Base-by-base conservation (phyloP, 441 rosid species). In the Mallotus repandus region DNA sequence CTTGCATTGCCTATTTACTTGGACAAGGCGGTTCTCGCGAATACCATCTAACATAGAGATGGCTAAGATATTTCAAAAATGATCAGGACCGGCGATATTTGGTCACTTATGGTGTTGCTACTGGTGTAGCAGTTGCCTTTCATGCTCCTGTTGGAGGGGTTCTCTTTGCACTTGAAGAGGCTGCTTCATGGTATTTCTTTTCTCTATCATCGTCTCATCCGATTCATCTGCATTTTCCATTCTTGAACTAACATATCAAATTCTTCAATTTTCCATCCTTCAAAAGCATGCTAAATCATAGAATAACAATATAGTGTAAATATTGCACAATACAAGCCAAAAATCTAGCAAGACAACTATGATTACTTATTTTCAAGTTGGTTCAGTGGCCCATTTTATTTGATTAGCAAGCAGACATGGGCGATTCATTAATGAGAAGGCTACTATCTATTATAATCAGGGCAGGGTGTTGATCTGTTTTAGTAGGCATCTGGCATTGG, bases 111-210 rank as follows among this genome's bases (percentile, higher is more conserved):
- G 99, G 99, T 56, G 92, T 96, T 69, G 99, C 99, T 73, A 97
- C 99, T 76, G 98, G 99, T 77, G 97, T 96, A 7, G 99, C 99
- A n/a, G 97, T 97, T 78, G 98, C 99, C 12, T 96, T 93, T 68
- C 96, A 97, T 46, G 98, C 98, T 67, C 99, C 99, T 11, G 99
- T 93, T 68, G 99, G 99, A 2, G 99, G 99, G 21, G 97, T 96
- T 15, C 93, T 96, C 64, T 96, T 96, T 55, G 97, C 99, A 50
- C 99, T 96, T 52, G 97, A 96, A 83, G 99, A 96, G 83, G 97
- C 89, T 74, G 94, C 97, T 77, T 93, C 99, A 66, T 96, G 98
- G 98, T 92, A 87, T 43, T 25, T 71, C 70, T 50, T 38, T 67
- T 71, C 21, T 68, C 29, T 61, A 1, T 16, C 53, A 38, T 43